These are phyloP conservation scores for Akanthomyces dipterigenus DNA, from an alignment of 2,329 filamentous ascomycete genomes.

Conservation along the genomic window DNA sequence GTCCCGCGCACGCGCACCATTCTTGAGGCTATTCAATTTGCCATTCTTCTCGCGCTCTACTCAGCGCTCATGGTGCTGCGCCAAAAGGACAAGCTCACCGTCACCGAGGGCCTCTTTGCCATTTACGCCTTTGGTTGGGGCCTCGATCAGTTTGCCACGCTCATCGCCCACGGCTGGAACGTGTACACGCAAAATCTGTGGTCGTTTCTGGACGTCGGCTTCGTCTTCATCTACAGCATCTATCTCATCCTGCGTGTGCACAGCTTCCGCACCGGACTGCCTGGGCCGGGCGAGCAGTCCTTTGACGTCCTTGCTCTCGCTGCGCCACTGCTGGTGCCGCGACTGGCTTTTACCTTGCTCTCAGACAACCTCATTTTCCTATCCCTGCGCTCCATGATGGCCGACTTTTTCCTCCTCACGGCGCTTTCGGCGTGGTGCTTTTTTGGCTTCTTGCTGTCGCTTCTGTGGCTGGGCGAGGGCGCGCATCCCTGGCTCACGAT, in stretches of 20 bases:
- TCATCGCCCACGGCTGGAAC: slow-evolving; percentile 67
- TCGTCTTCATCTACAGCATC: slow-evolving; percentile 61
- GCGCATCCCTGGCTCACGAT: slow-evolving; percentile 56
- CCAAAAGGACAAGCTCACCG: slow-evolving; percentile 48
- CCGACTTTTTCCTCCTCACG: slow-evolving; percentile 73
- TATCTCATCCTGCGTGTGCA: slow-evolving; percentile 65
- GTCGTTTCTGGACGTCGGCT: slow-evolving; percentile 79
- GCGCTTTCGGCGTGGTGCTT: slow-evolving; percentile 77
- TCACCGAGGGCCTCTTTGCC: slow-evolving; percentile 59
- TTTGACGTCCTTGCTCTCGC: slow-evolving; percentile 74
- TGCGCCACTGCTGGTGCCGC: slow-evolving; percentile 69
- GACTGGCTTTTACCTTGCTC: slow-evolving; percentile 75
- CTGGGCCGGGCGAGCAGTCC: slow-evolving; percentile 54
- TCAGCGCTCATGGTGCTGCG: slow-evolving; percentile 65
- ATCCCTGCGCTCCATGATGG: slow-evolving; percentile 76
- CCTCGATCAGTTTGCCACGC: slow-evolving; percentile 69
- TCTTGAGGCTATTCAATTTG: slow-evolving; percentile 68
- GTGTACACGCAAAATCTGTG: slow-evolving; percentile 85
- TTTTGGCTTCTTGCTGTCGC: slow-evolving; percentile 69
- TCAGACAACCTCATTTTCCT: slow-evolving; percentile 82
- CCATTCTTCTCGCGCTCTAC: slow-evolving; percentile 62
- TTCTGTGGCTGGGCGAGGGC: slow-evolving; percentile 70
- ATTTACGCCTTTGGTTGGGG: slow-evolving; percentile 74
- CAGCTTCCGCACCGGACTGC: slow-evolving; percentile 46
- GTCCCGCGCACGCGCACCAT: slow-evolving; percentile 72